Conservation (phyloP, 164 flowering plant species). For the Dillenia turbinata region DNA sequence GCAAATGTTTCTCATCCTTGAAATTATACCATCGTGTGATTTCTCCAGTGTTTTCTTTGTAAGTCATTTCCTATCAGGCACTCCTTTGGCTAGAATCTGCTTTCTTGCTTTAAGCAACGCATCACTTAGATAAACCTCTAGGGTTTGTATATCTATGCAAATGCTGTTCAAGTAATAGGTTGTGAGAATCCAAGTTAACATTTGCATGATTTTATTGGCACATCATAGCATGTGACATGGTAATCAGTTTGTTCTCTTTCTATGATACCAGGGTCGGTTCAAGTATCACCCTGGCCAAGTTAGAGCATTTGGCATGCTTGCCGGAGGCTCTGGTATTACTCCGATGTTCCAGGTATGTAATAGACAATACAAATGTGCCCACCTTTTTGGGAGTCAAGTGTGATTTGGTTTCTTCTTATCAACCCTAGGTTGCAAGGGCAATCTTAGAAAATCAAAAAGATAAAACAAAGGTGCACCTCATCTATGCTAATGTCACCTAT, state of each 20-base stretch:
- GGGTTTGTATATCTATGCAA: too few species aligned
- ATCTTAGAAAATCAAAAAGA: slow-evolving; percentile 87
- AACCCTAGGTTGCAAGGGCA: slow-evolving; percentile 80
- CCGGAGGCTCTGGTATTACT: slow-evolving; percentile 99
- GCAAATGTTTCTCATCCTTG: too few species aligned
- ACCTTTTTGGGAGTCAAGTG: neutral
- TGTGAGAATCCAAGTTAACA: too few species aligned
- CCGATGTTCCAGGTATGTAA: slow-evolving; percentile 90
- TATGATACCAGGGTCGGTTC: slow-evolving; percentile 72
- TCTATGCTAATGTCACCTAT: slow-evolving; percentile 87
- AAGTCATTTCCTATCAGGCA: neutral
- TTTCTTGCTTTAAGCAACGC: neutral
- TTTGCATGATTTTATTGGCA: neutral
- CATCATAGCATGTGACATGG: too few species aligned
- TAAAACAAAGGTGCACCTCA: slow-evolving; percentile 75
- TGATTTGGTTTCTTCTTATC: slow-evolving; percentile 6
- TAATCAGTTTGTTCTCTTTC: neutral
- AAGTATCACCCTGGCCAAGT: slow-evolving; percentile 87
- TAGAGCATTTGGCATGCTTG: slow-evolving; percentile 96
- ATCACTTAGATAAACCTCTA: too few species aligned
- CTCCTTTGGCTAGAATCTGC: neutral
- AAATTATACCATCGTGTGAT: too few species aligned
- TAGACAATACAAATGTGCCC: neutral
- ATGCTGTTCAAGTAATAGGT: too few species aligned
- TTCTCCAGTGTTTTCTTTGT: too few species aligned